phyloP scores from a whole-genome alignment of 169 alveolate species.

The Eimeria zaria region DNA sequence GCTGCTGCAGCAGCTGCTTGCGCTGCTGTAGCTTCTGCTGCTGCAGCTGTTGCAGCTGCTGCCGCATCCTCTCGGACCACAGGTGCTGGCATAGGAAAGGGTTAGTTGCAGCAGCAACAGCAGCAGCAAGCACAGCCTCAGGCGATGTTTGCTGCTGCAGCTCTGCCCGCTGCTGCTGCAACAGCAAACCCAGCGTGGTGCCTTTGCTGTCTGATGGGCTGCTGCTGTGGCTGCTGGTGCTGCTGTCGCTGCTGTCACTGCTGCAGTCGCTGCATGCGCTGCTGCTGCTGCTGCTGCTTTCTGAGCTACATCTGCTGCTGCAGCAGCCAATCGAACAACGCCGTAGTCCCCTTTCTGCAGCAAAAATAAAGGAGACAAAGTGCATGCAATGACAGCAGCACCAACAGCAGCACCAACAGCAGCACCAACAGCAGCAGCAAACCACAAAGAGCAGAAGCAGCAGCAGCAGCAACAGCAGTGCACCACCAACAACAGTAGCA shows the following conservation, averaged over 20 bases:
- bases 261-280: slow-evolving; percentile 58
- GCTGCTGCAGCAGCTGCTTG: slow-evolving; percentile 19
- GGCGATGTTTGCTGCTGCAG: slow-evolving; percentile 22
- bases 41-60: slow-evolving; percentile 22
- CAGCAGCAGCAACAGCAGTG: slow-evolving; percentile 2
- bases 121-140: slow-evolving; percentile 15
- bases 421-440: no score
- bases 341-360: slow-evolving; percentile 24
- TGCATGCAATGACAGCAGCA: no score
- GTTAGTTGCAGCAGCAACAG: slow-evolving; percentile 30
- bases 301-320: slow-evolving; percentile 37
- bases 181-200: slow-evolving; percentile 27
- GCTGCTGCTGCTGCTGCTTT: slow-evolving; percentile 66
- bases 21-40: slow-evolving; percentile 29
- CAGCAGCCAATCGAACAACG: slow-evolving; percentile 33
- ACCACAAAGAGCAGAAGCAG: neutral
- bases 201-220: neutral
- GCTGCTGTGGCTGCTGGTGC: slow-evolving; percentile 34
- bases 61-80: slow-evolving; percentile 18
- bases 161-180: slow-evolving; percentile 21
- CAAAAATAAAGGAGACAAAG: no score
- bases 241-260: slow-evolving; percentile 22
- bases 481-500: slow-evolving; percentile 1
- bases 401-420: no score
- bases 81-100: neutral